Conservation (phyloP, 2,329 filamentous ascomycete genomes). For the Drechslerella coelobrocha region DNA sequence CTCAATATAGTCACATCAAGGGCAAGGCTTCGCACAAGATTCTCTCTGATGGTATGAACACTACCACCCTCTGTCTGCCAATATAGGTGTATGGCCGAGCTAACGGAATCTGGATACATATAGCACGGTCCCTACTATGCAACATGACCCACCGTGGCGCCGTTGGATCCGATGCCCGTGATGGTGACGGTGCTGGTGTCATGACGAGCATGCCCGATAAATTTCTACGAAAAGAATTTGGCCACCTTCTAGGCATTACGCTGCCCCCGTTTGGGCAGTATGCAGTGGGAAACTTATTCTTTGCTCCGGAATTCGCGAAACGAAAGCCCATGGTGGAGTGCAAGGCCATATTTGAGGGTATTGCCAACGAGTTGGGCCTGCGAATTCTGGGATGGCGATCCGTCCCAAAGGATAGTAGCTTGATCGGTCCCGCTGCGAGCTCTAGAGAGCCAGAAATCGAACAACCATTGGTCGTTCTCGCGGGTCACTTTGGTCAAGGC, state of each 20-base stretch:
- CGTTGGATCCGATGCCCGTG: slow-evolving; percentile 94
- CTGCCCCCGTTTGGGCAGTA: slow-evolving; percentile 90
- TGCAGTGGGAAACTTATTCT: slow-evolving; percentile 96
- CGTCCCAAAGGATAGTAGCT: slow-evolving; percentile 88
- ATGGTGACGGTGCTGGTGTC: slow-evolving; percentile 97
- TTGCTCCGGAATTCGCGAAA: slow-evolving; percentile 92
- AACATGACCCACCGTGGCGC: slow-evolving; percentile 99
- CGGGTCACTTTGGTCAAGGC: slow-evolving; percentile 81
- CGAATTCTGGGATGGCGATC: slow-evolving; percentile 95
- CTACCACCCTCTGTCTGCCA: slow-evolving; percentile 57
- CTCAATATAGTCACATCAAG: slow-evolving; percentile 82
- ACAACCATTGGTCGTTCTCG: slow-evolving; percentile 91
- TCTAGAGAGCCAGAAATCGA: slow-evolving; percentile 94
- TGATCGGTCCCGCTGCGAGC: slow-evolving; percentile 88
- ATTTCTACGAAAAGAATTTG: slow-evolving; percentile 99
- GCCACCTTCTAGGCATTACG: slow-evolving; percentile 84
- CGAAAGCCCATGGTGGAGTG: slow-evolving; percentile 73
- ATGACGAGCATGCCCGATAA: slow-evolving; percentile 99
- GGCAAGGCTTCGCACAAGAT: slow-evolving; percentile 97
- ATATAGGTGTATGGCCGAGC: slow-evolving; percentile 4
- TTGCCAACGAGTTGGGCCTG: slow-evolving; percentile 84
- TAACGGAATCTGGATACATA: slow-evolving; percentile 11
- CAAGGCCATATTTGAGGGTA: slow-evolving; percentile 89
- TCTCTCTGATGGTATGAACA: slow-evolving; percentile 96
- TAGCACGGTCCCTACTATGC: slow-evolving; percentile 90